phyloP scores from a whole-genome alignment of 2,329 filamentous ascomycete species.

The Pyrenophora teres region DNA sequence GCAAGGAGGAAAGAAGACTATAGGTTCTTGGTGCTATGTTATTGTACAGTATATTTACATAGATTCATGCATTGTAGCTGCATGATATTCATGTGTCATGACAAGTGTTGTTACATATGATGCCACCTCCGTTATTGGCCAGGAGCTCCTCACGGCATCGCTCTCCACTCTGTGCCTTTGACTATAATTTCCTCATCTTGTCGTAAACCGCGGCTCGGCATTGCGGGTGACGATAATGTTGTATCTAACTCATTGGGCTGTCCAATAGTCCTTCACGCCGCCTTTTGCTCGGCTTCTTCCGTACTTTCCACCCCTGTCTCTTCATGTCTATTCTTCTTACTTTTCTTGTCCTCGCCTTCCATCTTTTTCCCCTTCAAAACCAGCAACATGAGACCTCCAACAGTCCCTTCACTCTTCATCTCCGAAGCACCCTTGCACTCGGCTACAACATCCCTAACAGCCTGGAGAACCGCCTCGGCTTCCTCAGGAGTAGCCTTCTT shows the following conservation, averaged over 20 bases:
- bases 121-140: conserved; percentile 7
- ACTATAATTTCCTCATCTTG: not conserved
- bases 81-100: conserved; percentile 9
- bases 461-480: conserved; percentile 58
- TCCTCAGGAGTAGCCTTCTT: conserved; percentile 65
- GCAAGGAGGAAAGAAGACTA: conserved; percentile 16
- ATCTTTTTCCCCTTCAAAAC: conserved; percentile 36
- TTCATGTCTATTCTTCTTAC: not conserved
- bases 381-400: conserved; percentile 42
- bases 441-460: conserved; percentile 53
- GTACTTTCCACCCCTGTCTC: no score
- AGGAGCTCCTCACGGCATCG: not conserved
- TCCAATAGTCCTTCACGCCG: not conserved
- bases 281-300: not conserved
- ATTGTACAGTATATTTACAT: conserved; percentile 26
- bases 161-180: not conserved
- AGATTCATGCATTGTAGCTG: conserved; percentile 17
- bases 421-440: conserved; percentile 41
- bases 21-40: conserved; percentile 4
- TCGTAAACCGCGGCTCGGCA: not conserved
- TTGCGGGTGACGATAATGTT: not conserved
- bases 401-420: conserved; percentile 32
- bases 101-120: conserved; percentile 1
- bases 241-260: not conserved
- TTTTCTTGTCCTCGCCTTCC: conserved; percentile 20